Evolutionary conservation across 31 red algal genomes (phyloP).

Genomic region (Odonthalia washingtoniensis): DNA sequence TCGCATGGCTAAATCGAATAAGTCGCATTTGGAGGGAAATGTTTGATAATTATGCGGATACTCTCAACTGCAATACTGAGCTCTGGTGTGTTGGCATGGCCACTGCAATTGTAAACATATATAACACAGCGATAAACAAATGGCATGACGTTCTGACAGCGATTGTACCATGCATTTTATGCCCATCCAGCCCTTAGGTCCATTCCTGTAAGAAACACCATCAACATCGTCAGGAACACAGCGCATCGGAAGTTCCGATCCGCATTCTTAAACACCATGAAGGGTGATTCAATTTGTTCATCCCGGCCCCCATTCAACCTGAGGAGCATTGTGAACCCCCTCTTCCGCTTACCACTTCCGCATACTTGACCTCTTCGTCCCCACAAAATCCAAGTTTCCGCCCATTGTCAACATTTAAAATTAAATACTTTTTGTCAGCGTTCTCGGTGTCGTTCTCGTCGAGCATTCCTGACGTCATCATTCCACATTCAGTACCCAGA

Average conservation of each 20-base stretch:
- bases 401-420: conserved; percentile 1
- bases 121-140: not conserved
- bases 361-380: not conserved
- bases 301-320: not conserved
- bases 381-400: not conserved
- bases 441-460: not conserved
- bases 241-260: conserved; percentile 5
- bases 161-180: conserved; percentile 1
- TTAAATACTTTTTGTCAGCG: not conserved
- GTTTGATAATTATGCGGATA: not conserved
- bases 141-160: not conserved
- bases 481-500: not conserved
- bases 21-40: not conserved
- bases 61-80: not conserved
- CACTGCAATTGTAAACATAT: not conserved
- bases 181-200: conserved; percentile 29
- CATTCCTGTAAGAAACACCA: not conserved
- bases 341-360: not conserved
- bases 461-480: not conserved
- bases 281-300: not conserved
- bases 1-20: not conserved
- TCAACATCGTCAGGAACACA: not conserved
- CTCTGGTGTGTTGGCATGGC: conserved; percentile 1
- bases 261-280: not conserved
- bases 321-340: not conserved